Evolutionary conservation across 306 rosid genomes (phyloP).

Genomic region (Carpinus viminea): DNA sequence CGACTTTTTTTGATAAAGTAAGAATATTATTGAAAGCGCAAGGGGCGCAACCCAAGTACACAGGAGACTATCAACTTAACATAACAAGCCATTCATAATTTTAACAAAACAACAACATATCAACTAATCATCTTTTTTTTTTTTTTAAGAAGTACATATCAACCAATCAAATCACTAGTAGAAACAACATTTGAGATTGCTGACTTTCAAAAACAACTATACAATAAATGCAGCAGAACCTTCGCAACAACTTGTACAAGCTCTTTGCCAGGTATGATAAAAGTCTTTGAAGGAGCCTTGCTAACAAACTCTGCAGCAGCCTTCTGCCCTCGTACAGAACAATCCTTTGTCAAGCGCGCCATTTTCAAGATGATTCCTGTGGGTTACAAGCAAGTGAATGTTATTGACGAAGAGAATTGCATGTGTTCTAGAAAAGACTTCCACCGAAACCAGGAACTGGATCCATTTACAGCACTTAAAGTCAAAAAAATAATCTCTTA

Average conservation of each 20-base stretch:
- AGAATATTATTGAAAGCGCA: too few species aligned
- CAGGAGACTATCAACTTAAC: conserved; percentile 8
- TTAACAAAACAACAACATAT: conserved; percentile 8
- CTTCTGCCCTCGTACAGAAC: conserved; percentile 64
- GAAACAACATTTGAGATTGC: conserved; percentile 11
- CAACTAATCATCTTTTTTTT: background rate
- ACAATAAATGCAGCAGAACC: conserved; percentile 50
- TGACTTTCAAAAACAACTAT: conserved; percentile 19
- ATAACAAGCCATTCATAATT: conserved; percentile 3
- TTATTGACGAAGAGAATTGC: conserved; percentile 16
- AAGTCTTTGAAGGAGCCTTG: conserved; percentile 70
- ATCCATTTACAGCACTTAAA: conserved; percentile 21
- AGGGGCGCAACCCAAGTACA: too few species aligned
- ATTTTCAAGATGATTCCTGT: conserved; percentile 77
- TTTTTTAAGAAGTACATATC: background rate
- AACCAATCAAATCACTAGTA: background rate
- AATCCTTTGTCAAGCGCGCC: conserved; percentile 84
- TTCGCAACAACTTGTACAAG: conserved; percentile 91
- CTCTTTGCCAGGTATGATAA: conserved; percentile 72
- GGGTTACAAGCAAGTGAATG: conserved; percentile 29
- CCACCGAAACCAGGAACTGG: conserved; percentile 22
- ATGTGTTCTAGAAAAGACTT: conserved; percentile 17
- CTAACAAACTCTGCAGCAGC: conserved; percentile 51
- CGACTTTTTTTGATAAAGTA: too few species aligned
- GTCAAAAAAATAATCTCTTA: conserved; percentile 5